Evolutionary conservation across 257 asterid species (phyloP).

Genomic region (Hygrophila difformis): DNA sequence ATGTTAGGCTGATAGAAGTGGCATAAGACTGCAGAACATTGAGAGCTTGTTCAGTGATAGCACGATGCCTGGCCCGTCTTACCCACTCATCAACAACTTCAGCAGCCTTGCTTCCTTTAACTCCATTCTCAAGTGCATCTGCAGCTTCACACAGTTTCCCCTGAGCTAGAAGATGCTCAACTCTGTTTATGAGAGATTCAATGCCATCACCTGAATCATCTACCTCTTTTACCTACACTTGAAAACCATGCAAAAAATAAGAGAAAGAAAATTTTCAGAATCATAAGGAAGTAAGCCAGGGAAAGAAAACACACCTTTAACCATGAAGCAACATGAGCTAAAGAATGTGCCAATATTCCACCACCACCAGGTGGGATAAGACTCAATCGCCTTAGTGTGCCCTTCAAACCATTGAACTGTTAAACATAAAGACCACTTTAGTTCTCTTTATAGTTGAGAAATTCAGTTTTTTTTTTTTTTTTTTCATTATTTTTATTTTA

Average conservation of each 20-base stretch:
- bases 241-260: neutral
- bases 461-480: too few relatives aligned
- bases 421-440: slow-evolving; percentile 13
- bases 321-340: slow-evolving; percentile 73
- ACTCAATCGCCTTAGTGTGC: slow-evolving; percentile 76
- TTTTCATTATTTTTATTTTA: too few relatives aligned
- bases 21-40: slow-evolving; percentile 71
- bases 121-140: slow-evolving; percentile 72
- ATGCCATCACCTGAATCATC: slow-evolving; percentile 79
- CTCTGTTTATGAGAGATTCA: slow-evolving; percentile 76
- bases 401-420: slow-evolving; percentile 85
- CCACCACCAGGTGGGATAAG: slow-evolving; percentile 82
- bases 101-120: slow-evolving; percentile 72
- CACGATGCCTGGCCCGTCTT: slow-evolving; percentile 60
- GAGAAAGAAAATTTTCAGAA: slow-evolving; percentile 11
- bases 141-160: slow-evolving; percentile 85
- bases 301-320: slow-evolving; percentile 52
- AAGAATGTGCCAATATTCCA: slow-evolving; percentile 79
- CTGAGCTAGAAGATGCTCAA: slow-evolving; percentile 63
- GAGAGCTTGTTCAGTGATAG: slow-evolving; percentile 78
- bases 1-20: slow-evolving; percentile 57
- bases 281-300: slow-evolving; percentile 1
- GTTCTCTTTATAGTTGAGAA: too few relatives aligned
- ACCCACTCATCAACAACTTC: slow-evolving; percentile 72
- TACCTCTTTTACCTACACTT: slow-evolving; percentile 60